Base-by-base conservation (phyloP, 257 asterid species). In the Gentiana macrophylla region DNA sequence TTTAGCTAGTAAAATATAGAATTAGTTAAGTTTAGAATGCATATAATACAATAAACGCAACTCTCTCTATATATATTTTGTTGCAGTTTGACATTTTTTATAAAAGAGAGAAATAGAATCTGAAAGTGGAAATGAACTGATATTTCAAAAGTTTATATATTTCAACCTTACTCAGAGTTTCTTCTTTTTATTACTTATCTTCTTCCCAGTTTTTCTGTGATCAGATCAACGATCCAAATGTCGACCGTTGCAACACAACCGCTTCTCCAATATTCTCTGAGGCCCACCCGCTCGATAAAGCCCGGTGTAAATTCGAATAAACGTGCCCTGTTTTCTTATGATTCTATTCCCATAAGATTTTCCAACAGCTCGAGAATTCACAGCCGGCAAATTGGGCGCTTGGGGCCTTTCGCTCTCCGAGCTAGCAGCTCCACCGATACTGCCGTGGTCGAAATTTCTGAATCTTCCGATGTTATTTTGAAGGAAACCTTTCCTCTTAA, bases 391-490 rank as follows among this genome's bases (percentile, higher is more conserved):
- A 4, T 33, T 46, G 58, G 50, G 52, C 48, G 51, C 58, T 65
- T 59, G 2, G 5, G 37, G 7, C 60, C 70, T 13, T 57, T 78
- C 32, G 6, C 53, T 50, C 34, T 69, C 12, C 60, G 67, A 56
- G 74, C 71, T 69, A 72, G 70, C 63, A 69, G 70, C 53, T 72
- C 89, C 66, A 37, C 75, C 44, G 89, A 62, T n/a, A 43, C 86
- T 36, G 64, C 84, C 50, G 77, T 56, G 49, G 74, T 79, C 10
- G 82, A 78, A 46, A 74, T 72, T 4, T 55, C 80, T 12, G 79
- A 82, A 50, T 59, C 85, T 11, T 38, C 75, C 4, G 74, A 71
- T 57, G 76, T 79, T 8, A 59, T 74, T 15, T 75, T 72, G 12
- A 52, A 32, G 9, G 78, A 79, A 51, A 80, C 67, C 36, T 81